phyloP scores from a whole-genome alignment of 2,329 filamentous ascomycete species.

The Colletotrichum nymphaeae region DNA sequence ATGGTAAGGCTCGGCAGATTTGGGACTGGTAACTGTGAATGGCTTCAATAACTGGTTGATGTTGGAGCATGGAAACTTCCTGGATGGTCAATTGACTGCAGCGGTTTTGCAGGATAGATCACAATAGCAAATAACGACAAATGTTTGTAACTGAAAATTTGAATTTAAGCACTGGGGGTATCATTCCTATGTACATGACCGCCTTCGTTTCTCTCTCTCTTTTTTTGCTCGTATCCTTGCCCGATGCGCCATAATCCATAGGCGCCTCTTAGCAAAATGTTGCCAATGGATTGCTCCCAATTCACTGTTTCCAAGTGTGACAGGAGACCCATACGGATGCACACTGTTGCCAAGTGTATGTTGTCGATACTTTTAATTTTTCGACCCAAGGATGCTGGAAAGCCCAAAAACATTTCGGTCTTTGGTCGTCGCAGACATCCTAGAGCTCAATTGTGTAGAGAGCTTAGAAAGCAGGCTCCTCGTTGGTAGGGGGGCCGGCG shows the following conservation, averaged over 20 bases:
- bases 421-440: background rate
- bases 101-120: too few species aligned
- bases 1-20: background rate
- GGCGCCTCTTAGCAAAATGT: slow-evolving; percentile 22
- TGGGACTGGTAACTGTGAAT: background rate
- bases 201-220: slow-evolving; percentile 1
- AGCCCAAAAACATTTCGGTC: slow-evolving; percentile 1
- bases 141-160: slow-evolving; percentile 1
- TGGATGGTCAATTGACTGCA: too few species aligned
- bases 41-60: too few species aligned
- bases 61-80: background rate
- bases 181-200: slow-evolving; percentile 33
- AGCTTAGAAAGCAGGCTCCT: slow-evolving; percentile 41
- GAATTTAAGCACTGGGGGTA: slow-evolving; percentile 33
- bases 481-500: slow-evolving; percentile 67
- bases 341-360: background rate
- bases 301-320: slow-evolving; percentile 24
- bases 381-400: background rate
- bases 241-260: slow-evolving; percentile 4
- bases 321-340: background rate
- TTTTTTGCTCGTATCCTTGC: slow-evolving; percentile 6
- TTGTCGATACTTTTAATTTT: background rate
- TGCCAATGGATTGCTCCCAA: background rate
- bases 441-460: background rate
- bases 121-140: too few species aligned